Evolutionary conservation across 805 yeast species (phyloP).

Genomic region (Kuraishia cidri): DNA sequence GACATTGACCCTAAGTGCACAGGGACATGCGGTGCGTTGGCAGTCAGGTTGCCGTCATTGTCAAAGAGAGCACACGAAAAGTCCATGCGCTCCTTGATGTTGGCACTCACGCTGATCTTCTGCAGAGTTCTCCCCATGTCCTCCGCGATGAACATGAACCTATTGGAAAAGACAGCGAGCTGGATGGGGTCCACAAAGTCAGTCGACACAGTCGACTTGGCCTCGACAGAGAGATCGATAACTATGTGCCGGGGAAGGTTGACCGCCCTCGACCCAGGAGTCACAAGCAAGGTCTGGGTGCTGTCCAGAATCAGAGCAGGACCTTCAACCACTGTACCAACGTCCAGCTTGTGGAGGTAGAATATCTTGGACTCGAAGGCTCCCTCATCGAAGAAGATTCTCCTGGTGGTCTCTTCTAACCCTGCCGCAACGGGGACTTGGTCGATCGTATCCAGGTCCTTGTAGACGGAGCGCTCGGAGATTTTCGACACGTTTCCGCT

Average conservation of each 20-base stretch:
- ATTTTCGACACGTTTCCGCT: constrained; percentile 34
- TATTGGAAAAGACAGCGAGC: constrained; percentile 32
- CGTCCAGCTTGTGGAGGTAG: constrained; percentile 10
- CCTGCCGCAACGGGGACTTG: neutral
- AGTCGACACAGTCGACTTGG: constrained; percentile 24
- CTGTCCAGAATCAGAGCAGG: constrained; percentile 25
- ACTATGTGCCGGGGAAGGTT: constrained; percentile 23
- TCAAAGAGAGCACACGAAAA: constrained; percentile 42
- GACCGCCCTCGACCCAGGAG: constrained; percentile 21
- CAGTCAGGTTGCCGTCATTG: constrained; percentile 30
- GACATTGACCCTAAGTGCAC: constrained; percentile 40
- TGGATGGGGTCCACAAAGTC: constrained; percentile 33
- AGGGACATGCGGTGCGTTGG: constrained; percentile 39
- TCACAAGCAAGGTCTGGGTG: constrained; percentile 27
- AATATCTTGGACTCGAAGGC: constrained; percentile 11
- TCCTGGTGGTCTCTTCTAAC: constrained; percentile 1
- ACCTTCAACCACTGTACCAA: constrained; percentile 12
- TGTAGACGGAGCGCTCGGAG: constrained; percentile 1
- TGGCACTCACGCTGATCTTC: constrained; percentile 32
- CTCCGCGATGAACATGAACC: constrained; percentile 44
- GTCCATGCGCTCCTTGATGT: constrained; percentile 38
- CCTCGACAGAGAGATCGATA: constrained; percentile 12
- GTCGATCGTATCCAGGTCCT: neutral
- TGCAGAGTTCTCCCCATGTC: constrained; percentile 37
- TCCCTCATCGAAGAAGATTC: constrained; percentile 13